Base-by-base conservation (phyloP, 1,139 yeast species). In the Geotrichum restrictum region DNA sequence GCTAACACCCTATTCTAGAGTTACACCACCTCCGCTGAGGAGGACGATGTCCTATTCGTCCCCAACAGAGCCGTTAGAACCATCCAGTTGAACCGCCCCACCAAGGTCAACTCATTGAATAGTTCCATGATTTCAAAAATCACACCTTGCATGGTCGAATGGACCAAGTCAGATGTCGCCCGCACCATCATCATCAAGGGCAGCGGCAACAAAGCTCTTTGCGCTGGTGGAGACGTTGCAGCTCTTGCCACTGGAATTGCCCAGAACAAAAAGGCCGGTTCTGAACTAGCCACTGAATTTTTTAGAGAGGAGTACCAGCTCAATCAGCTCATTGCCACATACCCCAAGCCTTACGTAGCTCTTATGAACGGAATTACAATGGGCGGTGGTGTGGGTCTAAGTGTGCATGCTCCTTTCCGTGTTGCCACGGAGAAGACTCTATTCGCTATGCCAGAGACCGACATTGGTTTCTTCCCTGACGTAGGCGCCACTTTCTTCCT, bases 311-410 rank as follows among this genome's bases (percentile, higher is more conserved):
- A 93, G 71, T 93, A 93, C 72, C 81, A 83, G 57, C 74, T 93
- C 65, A 84, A 93, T 72, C 88, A 84, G 64, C 74, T 84, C 54
- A 76, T 91, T 60, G 84, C 95, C 16, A 83, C 94, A 14, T 88
- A 81, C 65, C 76, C 83, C 56, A 93, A 89, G 72, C 98, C 98
- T 1, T 79, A 86, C 59, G 82, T 93, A 18, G 77, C 96, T 0
- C 66, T 89, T 44, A 85, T 87, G 83, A 85, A 93, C 65, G 98
- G 98, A 31, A 88, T 93, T 63, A 88, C 94, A 37, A 88, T 93
- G 96, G 98, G 98, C 53, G 98, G 98, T 51, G 98, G 98, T 62
- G 96, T 88, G 42, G 98, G 98, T 2, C 74, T 93, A 53, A 78
- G 93, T 0, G 84, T 88, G 42, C 98, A 94, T 69, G 86, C 91